Conservation (phyloP, 306 rosid genomes). For the Vicia sativa region DNA sequence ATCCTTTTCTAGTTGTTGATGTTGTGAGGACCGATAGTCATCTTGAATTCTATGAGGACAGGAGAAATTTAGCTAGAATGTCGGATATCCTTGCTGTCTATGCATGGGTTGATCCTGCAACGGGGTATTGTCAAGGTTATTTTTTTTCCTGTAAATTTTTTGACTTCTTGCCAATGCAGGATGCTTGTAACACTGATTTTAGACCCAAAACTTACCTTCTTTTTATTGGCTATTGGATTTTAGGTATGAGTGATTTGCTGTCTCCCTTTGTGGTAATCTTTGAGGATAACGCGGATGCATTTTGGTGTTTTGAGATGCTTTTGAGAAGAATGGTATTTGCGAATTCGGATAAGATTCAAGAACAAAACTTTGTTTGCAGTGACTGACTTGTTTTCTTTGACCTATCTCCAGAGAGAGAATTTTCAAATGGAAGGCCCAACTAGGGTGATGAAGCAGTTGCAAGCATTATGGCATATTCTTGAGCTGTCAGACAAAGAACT, state of each 20-base stretch:
- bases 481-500: slow-evolving; percentile 81
- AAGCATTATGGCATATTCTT: slow-evolving; percentile 75
- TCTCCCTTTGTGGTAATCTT: slow-evolving; percentile 94
- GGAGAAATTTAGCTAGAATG: slow-evolving; percentile 92
- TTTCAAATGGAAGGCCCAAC: slow-evolving; percentile 96
- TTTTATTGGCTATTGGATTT: slow-evolving; percentile 45
- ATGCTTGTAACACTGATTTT: slow-evolving; percentile 20
- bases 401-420: slow-evolving; percentile 70
- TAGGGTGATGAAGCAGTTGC: slow-evolving; percentile 92
- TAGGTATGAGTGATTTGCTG: slow-evolving; percentile 98
- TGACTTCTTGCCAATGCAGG: slow-evolving; percentile 15
- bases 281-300: slow-evolving; percentile 96
- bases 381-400: slow-evolving; percentile 45
- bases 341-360: slow-evolving; percentile 43
- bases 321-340: slow-evolving; percentile 89
- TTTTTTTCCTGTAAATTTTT: slow-evolving; percentile 37
- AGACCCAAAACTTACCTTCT: slow-evolving; percentile 34
- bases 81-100: slow-evolving; percentile 97
- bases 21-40: slow-evolving; percentile 96
- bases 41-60: slow-evolving; percentile 86
- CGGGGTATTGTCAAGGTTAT: slow-evolving; percentile 97
- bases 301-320: slow-evolving; percentile 99
- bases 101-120: slow-evolving; percentile 98
- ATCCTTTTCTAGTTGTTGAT: slow-evolving; percentile 72
- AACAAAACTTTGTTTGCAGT: slow-evolving; percentile 33